Evolutionary conservation across 257 asterid genomes (phyloP).

Genomic region (Phtheirospermum japonicum): DNA sequence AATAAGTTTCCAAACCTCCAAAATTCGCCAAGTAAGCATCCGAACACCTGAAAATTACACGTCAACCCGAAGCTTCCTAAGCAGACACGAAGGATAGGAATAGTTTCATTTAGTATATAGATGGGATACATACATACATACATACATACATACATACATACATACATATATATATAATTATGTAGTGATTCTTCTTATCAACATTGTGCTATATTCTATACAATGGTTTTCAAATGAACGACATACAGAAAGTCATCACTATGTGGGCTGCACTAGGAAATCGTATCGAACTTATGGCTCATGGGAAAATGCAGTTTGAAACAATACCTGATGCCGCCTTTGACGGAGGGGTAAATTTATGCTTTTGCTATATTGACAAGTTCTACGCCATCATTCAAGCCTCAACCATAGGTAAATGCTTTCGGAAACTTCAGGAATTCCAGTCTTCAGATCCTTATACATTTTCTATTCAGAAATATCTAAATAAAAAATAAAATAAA

Average conservation of each 20-base stretch:
- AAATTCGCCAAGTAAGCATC: too few relatives aligned
- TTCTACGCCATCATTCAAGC: constrained; percentile 14
- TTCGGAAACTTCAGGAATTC: constrained; percentile 8
- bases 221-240: background rate
- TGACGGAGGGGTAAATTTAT: background rate
- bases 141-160: too few relatives aligned
- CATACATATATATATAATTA: too few relatives aligned
- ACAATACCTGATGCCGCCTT: constrained; percentile 7
- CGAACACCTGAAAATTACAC: too few relatives aligned
- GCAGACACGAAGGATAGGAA: too few relatives aligned
- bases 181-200: background rate
- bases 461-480: background rate
- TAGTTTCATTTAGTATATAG: too few relatives aligned
- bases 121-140: too few relatives aligned
- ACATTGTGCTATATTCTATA: background rate
- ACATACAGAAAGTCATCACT: constrained; percentile 2
- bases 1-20: too few relatives aligned
- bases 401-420: constrained; percentile 3
- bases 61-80: too few relatives aligned
- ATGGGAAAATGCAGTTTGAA: background rate
- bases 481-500: background rate
- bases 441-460: background rate
- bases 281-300: background rate
- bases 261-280: background rate
- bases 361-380: constrained; percentile 2